Percentiles rank a stretch among this genome's conserved stretches.
These are phyloP conservation scores for Puccinia horiana DNA, from an alignment of 1,284 basidiomycete species.

Conservation along the genomic window DNA sequence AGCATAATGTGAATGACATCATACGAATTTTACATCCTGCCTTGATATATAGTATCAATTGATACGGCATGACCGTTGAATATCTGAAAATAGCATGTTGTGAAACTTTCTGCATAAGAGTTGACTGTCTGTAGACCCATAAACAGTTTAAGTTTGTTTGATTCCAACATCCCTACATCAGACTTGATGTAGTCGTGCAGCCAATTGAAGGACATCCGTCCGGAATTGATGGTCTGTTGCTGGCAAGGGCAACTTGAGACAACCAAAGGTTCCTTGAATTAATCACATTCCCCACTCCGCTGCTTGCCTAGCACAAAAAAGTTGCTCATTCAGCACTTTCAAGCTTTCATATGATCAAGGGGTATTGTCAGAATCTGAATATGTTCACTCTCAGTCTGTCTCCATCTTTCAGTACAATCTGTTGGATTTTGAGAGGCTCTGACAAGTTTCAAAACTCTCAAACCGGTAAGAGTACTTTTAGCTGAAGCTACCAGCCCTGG, in stretches of 20 bases:
- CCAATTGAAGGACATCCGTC: conserved; percentile 58
- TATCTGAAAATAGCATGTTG: neutral
- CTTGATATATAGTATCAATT: neutral
- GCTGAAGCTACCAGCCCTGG: no score
- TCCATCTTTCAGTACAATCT: no score
- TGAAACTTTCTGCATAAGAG: neutral
- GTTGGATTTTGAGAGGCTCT: no score
- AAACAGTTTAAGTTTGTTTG: conserved; percentile 61
- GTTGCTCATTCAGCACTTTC: conserved; percentile 57
- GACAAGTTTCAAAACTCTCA: no score
- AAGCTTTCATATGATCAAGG: conserved; percentile 52
- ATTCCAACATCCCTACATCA: no score
- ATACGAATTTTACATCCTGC: no score
- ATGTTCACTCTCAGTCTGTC: no score
- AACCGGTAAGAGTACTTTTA: no score
- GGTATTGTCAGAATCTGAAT: no score
- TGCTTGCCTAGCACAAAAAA: conserved; percentile 61
- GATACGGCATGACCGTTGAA: neutral
- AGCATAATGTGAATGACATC: no score
- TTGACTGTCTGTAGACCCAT: conserved; percentile 49
- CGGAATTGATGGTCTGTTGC: conserved; percentile 55
- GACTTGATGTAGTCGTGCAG: conserved; percentile 54
- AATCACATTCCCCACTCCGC: conserved; percentile 63
- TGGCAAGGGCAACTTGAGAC: conserved; percentile 60
- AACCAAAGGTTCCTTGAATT: conserved; percentile 62